Base-by-base conservation (phyloP, 352 stramenopile species). In the Achlya hypogyna region DNA sequence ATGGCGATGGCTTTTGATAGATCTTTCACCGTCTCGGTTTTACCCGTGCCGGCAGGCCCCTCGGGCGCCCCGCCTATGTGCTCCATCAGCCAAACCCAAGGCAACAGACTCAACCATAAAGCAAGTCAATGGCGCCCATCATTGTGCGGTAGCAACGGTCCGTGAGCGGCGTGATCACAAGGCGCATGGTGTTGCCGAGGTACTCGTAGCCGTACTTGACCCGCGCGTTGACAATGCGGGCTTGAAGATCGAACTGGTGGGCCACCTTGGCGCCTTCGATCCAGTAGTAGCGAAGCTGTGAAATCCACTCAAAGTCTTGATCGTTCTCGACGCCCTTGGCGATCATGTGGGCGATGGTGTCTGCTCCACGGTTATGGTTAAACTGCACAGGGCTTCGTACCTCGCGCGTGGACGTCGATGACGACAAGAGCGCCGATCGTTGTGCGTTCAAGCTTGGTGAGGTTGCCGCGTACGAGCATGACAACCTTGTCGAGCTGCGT, bases 21-120 rank as follows among this genome's bases (percentile, higher is more conserved):
- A 76, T 98, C 92, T 69, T 98, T 98, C 10, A 96, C 89, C 0
- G 92, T 98, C 76, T 98, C 93, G 0, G 93, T 98, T 71, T 98
- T 98, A 25, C 93, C 93, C 1, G 93, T 98, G 1, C 93, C 93
- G n/a, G 93, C 93, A 0, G 93, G 93, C 1, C 93, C 93, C 69
- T 96, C 93, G 0, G 94, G 94, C 8, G 94, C 90, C 5, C 94
- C 94, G 18, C 93, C 81, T 14, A 88, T 22, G 75, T 87, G 73
- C 88, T 85, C 72, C 22, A 4, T 68, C 4, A 51, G 5, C 28
- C 5, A 2, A 28, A 40, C 5, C 16, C 52, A 69, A 29, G 22
- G 5, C 32, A 78, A 3, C 78, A 78, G 20, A 79, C 78, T 52
- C 78, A 78, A 69, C 80, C 93, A 63, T 98, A 98, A 28, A 97